Percentiles rank a stretch among this genome's conserved stretches.
Evolutionary conservation across 148 eudicot genomes (phyloP).

Genomic region (Spergularia bocconei): DNA sequence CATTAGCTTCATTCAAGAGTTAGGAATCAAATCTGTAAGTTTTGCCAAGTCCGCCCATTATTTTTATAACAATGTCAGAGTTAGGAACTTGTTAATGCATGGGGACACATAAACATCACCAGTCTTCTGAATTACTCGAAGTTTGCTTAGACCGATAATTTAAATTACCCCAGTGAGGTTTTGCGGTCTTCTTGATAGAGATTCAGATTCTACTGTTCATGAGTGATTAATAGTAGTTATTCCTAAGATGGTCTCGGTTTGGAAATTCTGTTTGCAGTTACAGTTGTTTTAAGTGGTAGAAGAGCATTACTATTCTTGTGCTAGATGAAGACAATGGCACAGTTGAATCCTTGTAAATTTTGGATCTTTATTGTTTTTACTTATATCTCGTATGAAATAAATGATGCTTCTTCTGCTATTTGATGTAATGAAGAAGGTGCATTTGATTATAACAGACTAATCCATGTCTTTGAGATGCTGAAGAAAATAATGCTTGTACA

Average conservation of each 20-base stretch:
- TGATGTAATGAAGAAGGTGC: conserved; percentile 20
- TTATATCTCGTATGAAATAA: not conserved
- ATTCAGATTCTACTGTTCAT: too few species aligned
- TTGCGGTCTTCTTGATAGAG: too few species aligned
- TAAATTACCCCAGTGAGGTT: too few species aligned
- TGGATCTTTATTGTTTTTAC: not conserved
- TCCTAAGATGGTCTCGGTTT: conserved; percentile 10
- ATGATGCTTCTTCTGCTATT: not conserved
- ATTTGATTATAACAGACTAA: conserved; percentile 65
- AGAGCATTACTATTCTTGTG: conserved; percentile 37
- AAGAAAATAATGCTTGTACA: conserved; percentile 56
- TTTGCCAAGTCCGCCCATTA: too few species aligned
- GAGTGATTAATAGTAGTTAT: not conserved
- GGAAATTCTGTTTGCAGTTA: conserved; percentile 25
- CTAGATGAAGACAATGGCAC: conserved; percentile 28
- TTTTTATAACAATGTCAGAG: not conserved
- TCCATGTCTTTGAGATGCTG: conserved; percentile 74
- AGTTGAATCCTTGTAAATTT: not conserved
- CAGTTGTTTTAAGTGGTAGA: conserved; percentile 37
- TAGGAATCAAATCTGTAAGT: too few species aligned
- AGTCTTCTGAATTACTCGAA: not conserved
- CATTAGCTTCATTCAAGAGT: not conserved
- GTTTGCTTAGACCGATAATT: too few species aligned
- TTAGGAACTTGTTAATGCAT: conserved; percentile 9
- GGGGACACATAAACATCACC: not conserved